Percentiles rank a stretch among this genome's conserved stretches.
phyloP scores from a whole-genome alignment of 331 rosid species.

The Rhamnella rubrinervis region DNA sequence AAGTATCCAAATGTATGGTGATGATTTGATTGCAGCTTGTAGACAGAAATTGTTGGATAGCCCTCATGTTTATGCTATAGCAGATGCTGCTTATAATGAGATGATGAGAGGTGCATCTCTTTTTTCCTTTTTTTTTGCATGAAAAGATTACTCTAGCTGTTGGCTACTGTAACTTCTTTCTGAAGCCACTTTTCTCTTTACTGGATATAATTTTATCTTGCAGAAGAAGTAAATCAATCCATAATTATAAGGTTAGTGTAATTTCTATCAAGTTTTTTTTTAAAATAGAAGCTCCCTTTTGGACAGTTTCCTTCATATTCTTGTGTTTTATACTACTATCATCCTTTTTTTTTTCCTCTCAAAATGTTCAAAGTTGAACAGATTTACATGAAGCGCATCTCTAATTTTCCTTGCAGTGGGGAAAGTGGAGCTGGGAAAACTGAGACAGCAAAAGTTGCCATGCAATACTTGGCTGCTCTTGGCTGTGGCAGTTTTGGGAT shows the following conservation, averaged over 20 bases:
- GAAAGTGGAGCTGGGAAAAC: constrained; percentile 99
- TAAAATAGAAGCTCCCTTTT: constrained; percentile 23
- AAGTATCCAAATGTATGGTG: constrained; percentile 62
- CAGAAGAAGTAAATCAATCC: constrained; percentile 88
- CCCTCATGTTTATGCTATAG: constrained; percentile 84
- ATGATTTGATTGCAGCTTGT: constrained; percentile 58
- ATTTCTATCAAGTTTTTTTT: constrained; percentile 16
- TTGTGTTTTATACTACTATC: constrained; percentile 6
- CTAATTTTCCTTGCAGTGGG: constrained; percentile 56
- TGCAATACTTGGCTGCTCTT: constrained; percentile 80
- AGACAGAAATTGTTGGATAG: constrained; percentile 50
- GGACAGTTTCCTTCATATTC: neutral
- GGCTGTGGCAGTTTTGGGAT: constrained; percentile 69
- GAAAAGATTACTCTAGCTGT: neutral
- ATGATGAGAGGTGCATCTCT: constrained; percentile 71
- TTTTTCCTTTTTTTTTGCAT: constrained; percentile 9
- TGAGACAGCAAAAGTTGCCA: constrained; percentile 83
- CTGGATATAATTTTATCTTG: constrained; percentile 29
- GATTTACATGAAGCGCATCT: neutral
- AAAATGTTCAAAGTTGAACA: neutral
- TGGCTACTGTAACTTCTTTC: constrained; percentile 25
- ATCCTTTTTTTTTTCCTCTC: neutral
- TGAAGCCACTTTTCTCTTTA: constrained; percentile 30
- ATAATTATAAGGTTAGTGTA: constrained; percentile 83
- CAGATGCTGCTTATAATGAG: constrained; percentile 75